Evolutionary conservation across 2,329 filamentous ascomycete genomes (phyloP).

Genomic region (Alternaria ethzedia): DNA sequence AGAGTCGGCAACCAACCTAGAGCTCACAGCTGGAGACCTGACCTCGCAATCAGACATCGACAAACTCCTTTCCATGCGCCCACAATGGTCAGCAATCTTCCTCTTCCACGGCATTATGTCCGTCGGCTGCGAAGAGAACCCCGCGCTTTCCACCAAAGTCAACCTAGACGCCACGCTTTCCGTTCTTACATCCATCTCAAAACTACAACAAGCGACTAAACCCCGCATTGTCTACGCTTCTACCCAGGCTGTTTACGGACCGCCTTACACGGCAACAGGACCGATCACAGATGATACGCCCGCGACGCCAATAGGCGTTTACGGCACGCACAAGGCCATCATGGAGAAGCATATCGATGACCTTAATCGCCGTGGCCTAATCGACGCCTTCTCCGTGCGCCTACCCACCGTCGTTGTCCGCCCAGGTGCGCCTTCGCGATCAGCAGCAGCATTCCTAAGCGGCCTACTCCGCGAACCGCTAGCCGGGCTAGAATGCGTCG

Average conservation of each 20-base stretch:
- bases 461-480: constrained; percentile 68
- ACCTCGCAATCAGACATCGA: background rate
- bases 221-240: background rate
- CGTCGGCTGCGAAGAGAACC: constrained; percentile 64
- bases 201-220: background rate
- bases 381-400: constrained; percentile 62
- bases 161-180: constrained; percentile 62
- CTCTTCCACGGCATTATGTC: constrained; percentile 71
- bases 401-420: constrained; percentile 67
- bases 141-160: constrained; percentile 61
- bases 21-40: background rate
- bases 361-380: constrained; percentile 61
- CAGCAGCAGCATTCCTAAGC: constrained; percentile 65
- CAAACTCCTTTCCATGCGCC: constrained; percentile 5
- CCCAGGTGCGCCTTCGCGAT: constrained; percentile 62
- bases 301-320: constrained; percentile 63
- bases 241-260: constrained; percentile 35
- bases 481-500: constrained; percentile 42
- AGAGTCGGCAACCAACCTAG: background rate
- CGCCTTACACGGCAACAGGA: constrained; percentile 55
- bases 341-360: constrained; percentile 66
- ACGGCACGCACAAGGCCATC: constrained; percentile 66
- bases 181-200: constrained; percentile 43
- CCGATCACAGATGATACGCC: constrained; percentile 19
- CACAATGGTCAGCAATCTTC: constrained; percentile 45